Base-by-base conservation (phyloP, 805 yeast species). In the Zygoascus biomembranicola region DNA sequence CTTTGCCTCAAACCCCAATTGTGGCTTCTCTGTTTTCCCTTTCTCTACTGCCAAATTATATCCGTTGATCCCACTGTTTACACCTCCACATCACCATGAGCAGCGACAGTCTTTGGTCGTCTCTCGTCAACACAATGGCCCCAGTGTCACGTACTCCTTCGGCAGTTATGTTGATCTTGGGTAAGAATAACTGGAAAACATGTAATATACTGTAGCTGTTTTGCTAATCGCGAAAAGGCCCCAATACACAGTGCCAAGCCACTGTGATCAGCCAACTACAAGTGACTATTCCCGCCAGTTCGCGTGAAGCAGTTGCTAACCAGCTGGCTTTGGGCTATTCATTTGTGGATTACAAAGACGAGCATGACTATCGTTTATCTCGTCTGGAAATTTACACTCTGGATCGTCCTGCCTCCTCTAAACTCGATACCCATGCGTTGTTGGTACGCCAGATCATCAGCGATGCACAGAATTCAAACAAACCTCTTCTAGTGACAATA, bases 251-350 rank as follows among this genome's bases (percentile, higher is more conserved):
- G 8, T 53, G 41, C 13, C 56, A 53, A 44, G 23, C 41, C 8
- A 18, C 43, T 10, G 10, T 53, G 14, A 43, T 53, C 20, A 20
- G 43, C 14, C 18, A 31, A 20, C 42, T 53, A 20, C 32, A 42
- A 5, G 14, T 35, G 2, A 26, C 47, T n/a, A 31, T 20, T 19
- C 37, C 31, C 31, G 18, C 14, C 10, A 39, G 20, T 26, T n/a
- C 19, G 32, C 18, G 26, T 8, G 19, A 37, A 10, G 43, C 23
- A 32, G 28, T 52, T 8, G 58, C 63, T 16, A 60, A 57, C 32
- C 57, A 53, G 10, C 52, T 61, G 43, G 61, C 59, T 3, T 49
- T 63, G 37, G 67, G 68, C 14, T 66, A 64, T 50, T 45, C 62
- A 13, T 66, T 53, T 50, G 26, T 59, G 8, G 67, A 63, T 16